A percentile compares a stretch with the other conserved stretches of the same genome.
These are phyloP conservation scores for Camelina neglecta DNA, from an alignment of 345 rosid species.

Conservation along the genomic window DNA sequence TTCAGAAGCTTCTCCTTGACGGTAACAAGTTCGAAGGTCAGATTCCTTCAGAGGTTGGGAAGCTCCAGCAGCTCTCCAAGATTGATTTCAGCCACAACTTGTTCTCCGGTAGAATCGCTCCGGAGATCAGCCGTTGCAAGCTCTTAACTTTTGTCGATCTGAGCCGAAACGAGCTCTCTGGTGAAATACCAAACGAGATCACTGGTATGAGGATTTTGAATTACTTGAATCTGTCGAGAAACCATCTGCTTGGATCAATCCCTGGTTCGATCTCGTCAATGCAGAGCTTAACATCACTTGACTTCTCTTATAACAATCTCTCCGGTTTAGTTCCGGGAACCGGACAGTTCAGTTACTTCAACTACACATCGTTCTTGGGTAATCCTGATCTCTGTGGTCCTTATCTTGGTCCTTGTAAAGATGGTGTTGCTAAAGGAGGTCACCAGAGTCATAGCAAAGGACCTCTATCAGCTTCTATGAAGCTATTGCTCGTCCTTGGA, in stretches of 20 bases:
- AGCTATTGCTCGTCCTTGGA: slow-evolving; percentile 79
- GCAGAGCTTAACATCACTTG: slow-evolving; percentile 94
- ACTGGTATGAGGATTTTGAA: slow-evolving; percentile 81
- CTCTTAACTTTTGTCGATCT: slow-evolving; percentile 80
- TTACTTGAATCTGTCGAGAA: slow-evolving; percentile 83
- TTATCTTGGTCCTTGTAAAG: slow-evolving; percentile 80
- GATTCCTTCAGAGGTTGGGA: slow-evolving; percentile 81
- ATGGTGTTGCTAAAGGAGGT: slow-evolving; percentile 55
- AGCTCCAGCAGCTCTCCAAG: slow-evolving; percentile 76
- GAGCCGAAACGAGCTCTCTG: slow-evolving; percentile 78
- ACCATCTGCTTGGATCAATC: slow-evolving; percentile 71
- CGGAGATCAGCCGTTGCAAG: slow-evolving; percentile 81
- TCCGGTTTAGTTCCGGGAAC: slow-evolving; percentile 88
- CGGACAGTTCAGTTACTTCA: slow-evolving; percentile 90
- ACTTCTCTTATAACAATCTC: slow-evolving; percentile 89
- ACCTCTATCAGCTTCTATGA: slow-evolving; percentile 76
- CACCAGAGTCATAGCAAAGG: slow-evolving; percentile 65
- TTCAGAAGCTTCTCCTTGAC: slow-evolving; percentile 84
- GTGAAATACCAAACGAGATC: slow-evolving; percentile 78
- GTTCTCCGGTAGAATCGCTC: slow-evolving; percentile 67
- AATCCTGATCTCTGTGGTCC: slow-evolving; percentile 87
- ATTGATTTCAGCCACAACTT: slow-evolving; percentile 78
- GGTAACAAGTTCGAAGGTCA: slow-evolving; percentile 79
- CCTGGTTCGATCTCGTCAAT: slow-evolving; percentile 74
- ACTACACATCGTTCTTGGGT: slow-evolving; percentile 85